These are phyloP conservation scores for Beauveria medogensis DNA, from an alignment of 2,329 filamentous ascomycete species.

Conservation along the genomic window DNA sequence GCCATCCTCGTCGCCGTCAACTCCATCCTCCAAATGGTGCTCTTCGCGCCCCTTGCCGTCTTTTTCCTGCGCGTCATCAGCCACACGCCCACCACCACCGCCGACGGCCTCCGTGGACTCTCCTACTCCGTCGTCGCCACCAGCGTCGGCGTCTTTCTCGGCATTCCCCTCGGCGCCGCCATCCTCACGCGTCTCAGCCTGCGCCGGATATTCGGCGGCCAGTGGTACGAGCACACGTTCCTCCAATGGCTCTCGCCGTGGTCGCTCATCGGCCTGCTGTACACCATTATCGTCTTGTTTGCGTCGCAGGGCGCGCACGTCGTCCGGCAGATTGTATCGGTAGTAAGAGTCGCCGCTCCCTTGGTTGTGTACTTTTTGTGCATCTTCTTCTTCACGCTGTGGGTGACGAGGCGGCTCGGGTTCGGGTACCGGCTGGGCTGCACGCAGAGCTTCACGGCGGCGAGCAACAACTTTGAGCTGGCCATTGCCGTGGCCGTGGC, in stretches of 20 bases:
- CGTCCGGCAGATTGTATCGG: slow-evolving; percentile 67
- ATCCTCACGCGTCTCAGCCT: slow-evolving; percentile 36
- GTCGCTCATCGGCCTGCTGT: slow-evolving; percentile 67
- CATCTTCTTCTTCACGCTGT: slow-evolving; percentile 59
- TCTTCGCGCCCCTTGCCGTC: slow-evolving; percentile 55
- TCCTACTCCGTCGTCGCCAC: slow-evolving; percentile 58
- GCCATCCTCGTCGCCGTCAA: slow-evolving; percentile 63
- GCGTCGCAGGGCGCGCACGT: slow-evolving; percentile 64
- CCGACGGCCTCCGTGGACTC: slow-evolving; percentile 18
- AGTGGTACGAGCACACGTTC: slow-evolving; percentile 57
- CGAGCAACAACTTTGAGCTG: slow-evolving; percentile 79
- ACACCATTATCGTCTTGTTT: slow-evolving; percentile 72
- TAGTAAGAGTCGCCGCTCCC: slow-evolving; percentile 65
- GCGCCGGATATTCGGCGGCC: slow-evolving; percentile 39
- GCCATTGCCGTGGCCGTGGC: slow-evolving; percentile 70
- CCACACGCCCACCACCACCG: slow-evolving; percentile 24
- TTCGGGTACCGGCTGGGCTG: slow-evolving; percentile 58
- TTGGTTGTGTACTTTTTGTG: slow-evolving; percentile 65
- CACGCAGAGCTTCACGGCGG: slow-evolving; percentile 72
- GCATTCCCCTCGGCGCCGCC: slow-evolving; percentile 66
- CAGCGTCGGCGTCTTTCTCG: slow-evolving; percentile 69
- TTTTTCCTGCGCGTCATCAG: slow-evolving; percentile 59
- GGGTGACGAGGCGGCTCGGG: slow-evolving; percentile 48
- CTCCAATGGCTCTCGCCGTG: slow-evolving; percentile 57
- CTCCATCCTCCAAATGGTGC: slow-evolving; percentile 57